Evolutionary conservation across 129 eudicot species (phyloP).

Genomic region (Scalesia atractyloides): DNA sequence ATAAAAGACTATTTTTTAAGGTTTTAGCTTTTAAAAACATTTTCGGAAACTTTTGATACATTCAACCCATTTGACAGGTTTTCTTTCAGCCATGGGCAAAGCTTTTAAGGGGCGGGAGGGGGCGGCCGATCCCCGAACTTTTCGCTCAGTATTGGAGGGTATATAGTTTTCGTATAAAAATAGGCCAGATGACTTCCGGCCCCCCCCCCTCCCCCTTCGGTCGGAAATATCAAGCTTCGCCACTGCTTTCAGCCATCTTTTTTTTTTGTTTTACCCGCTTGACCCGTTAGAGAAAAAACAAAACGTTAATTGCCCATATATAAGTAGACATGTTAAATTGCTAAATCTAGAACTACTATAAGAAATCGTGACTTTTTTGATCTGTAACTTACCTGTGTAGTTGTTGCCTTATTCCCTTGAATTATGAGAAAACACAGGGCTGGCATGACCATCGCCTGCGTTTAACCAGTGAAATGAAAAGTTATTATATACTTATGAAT

Average conservation of each 20-base stretch:
- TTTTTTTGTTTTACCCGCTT: neutral
- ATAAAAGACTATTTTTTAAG: neutral
- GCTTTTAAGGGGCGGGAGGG: too few species aligned
- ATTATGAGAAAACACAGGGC: slow-evolving; percentile 71
- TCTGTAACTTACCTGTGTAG: slow-evolving; percentile 55
- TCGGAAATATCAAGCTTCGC: too few species aligned
- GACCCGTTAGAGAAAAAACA: neutral
- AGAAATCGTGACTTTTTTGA: neutral
- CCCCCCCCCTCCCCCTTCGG: too few species aligned
- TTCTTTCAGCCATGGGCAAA: neutral
- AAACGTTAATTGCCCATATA: neutral
- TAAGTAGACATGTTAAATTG: neutral
- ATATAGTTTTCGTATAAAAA: too few species aligned
- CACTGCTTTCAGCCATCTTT: neutral
- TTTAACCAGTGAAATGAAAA: neutral
- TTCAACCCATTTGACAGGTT: neutral
- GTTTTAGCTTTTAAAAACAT: neutral
- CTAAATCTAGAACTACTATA: neutral
- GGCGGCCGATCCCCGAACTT: too few species aligned
- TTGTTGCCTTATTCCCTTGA: slow-evolving; percentile 63
- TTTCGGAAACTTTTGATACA: neutral
- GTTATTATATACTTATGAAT: neutral
- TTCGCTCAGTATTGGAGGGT: too few species aligned
- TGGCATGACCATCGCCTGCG: slow-evolving; percentile 80
- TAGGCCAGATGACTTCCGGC: too few species aligned